These are phyloP conservation scores for Spiromastix sp. DNA, from an alignment of 2,329 filamentous ascomycete species.

Conservation along the genomic window DNA sequence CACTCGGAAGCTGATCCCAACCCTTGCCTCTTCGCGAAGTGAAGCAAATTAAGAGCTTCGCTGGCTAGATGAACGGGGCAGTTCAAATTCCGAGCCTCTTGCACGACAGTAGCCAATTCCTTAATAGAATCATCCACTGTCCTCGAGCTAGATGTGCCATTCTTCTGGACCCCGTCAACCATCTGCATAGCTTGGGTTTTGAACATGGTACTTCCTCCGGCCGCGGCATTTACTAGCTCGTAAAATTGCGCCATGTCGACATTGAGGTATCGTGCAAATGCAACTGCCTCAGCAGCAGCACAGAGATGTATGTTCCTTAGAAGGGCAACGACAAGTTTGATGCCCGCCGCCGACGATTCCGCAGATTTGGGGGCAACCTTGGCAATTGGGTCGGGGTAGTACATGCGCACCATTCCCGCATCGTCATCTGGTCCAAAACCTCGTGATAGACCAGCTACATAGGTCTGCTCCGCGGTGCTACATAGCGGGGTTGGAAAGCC, in stretches of 20 bases:
- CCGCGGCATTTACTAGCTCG: constrained; percentile 37
- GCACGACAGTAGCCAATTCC: constrained; percentile 32
- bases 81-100: constrained; percentile 30
- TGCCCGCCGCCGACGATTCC: constrained; percentile 23
- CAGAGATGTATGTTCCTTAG: constrained; percentile 40
- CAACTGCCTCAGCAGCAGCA: constrained; percentile 38
- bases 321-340: constrained; percentile 33
- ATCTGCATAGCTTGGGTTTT: constrained; percentile 28
- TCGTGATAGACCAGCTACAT: constrained; percentile 48
- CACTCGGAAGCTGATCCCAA: constrained; percentile 20
- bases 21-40: constrained; percentile 22
- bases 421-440: constrained; percentile 48
- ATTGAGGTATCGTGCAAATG: constrained; percentile 36
- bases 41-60: constrained; percentile 25
- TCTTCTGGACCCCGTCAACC: constrained; percentile 20
- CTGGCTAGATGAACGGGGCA: constrained; percentile 30
- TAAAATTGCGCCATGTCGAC: constrained; percentile 37
- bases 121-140: constrained; percentile 27
- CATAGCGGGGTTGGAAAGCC: constrained; percentile 53
- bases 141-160: constrained; percentile 20
- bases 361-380: constrained; percentile 24
- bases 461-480: constrained; percentile 54
- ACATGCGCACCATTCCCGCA: constrained; percentile 46
- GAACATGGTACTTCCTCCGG: constrained; percentile 37
- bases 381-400: constrained; percentile 33